A percentile compares a stretch with the other conserved stretches of the same genome.
Evolutionary conservation across 179 eudicot species (phyloP).

Genomic region (Kewa caespitosa): DNA sequence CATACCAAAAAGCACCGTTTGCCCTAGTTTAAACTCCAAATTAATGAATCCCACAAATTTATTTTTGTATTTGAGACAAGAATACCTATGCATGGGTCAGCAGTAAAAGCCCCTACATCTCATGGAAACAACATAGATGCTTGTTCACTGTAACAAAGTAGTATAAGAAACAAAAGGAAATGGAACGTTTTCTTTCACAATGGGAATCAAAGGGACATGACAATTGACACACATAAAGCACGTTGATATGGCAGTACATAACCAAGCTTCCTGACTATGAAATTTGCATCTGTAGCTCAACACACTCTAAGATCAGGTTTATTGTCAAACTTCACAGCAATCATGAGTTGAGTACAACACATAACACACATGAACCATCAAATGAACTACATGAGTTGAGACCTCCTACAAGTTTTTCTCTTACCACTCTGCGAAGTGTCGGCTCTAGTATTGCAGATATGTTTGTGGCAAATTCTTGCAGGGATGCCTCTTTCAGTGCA

Average conservation of each 20-base stretch:
- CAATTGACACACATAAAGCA: background rate
- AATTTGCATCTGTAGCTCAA: background rate
- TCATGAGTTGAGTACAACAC: background rate
- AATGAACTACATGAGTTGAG: background rate
- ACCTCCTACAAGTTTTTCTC: background rate
- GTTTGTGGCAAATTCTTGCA: slow-evolving; percentile 26
- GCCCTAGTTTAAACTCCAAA: background rate
- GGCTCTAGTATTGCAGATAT: slow-evolving; percentile 32
- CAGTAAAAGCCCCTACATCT: background rate
- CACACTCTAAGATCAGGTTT: background rate
- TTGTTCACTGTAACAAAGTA: background rate
- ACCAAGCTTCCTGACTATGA: background rate
- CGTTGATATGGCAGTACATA: too few species aligned
- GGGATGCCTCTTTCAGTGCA: slow-evolving; percentile 26
- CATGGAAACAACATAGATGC: background rate
- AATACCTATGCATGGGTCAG: background rate
- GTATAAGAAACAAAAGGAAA: background rate
- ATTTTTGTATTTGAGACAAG: too few species aligned
- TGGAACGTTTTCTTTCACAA: background rate
- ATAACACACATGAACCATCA: background rate
- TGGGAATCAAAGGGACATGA: background rate
- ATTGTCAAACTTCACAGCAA: background rate
- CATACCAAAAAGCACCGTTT: background rate
- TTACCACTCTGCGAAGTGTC: slow-evolving; percentile 41
- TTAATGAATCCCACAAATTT: background rate